Percentiles rank a stretch among this genome's conserved stretches.
Conservation (phyloP, 768 basidiomycete species). For the Lactarius vividus region DNA sequence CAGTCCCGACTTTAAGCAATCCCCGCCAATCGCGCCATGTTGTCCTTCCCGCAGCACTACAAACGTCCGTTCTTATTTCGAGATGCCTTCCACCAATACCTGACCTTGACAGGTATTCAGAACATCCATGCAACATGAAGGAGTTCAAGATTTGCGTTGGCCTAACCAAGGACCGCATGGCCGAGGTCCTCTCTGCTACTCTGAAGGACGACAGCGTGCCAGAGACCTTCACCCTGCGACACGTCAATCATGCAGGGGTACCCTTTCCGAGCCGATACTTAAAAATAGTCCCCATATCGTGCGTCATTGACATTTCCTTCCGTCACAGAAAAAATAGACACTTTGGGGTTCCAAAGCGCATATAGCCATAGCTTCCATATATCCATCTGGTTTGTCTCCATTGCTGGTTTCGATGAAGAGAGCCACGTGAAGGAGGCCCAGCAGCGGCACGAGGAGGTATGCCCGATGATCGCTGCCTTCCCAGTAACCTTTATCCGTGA, state of each 20-base stretch:
- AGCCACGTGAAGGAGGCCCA: conserved; percentile 55
- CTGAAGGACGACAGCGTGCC: conserved; percentile 64
- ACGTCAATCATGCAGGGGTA: conserved; percentile 55
- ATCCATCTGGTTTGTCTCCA: conserved; percentile 72
- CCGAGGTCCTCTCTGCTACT: conserved; percentile 57
- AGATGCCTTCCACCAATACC: conserved; percentile 8
- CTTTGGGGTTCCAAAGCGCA: conserved; percentile 42
- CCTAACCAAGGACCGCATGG: conserved; percentile 60
- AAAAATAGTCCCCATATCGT: conserved; percentile 77
- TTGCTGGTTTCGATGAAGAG: conserved; percentile 58
- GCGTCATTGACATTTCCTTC: conserved; percentile 31
- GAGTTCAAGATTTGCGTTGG: conserved; percentile 76
- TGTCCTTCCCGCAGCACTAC: conserved; percentile 32
- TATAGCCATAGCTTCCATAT: conserved; percentile 72
- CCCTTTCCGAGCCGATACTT: conserved; percentile 64
- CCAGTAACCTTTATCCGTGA: not conserved
- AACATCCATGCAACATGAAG: conserved; percentile 83
- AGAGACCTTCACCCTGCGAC: conserved; percentile 61
- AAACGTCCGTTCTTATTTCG: conserved; percentile 33
- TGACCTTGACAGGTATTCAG: conserved; percentile 38
- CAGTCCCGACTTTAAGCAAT: conserved; percentile 19
- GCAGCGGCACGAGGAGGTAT: conserved; percentile 60
- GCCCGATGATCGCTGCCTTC: conserved; percentile 22
- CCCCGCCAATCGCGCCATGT: not conserved
- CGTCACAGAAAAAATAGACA: not conserved